Base-by-base conservation (phyloP, 1,284 basidiomycete species). In the Moesziomyces sp. region DNA sequence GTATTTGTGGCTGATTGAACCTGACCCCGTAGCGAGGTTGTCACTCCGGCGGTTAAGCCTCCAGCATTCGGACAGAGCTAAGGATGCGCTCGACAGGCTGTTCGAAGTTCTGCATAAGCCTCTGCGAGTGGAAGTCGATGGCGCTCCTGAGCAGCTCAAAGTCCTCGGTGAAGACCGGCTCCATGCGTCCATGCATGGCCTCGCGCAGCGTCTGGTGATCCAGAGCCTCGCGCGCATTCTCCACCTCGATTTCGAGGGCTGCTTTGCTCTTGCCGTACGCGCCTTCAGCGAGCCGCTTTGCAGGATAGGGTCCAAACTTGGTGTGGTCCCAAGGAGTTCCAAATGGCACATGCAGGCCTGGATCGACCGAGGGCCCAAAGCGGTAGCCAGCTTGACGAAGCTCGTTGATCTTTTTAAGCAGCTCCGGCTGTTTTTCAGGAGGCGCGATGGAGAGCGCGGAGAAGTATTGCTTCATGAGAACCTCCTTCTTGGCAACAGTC, bases 141-240 rank as follows among this genome's bases (percentile, higher is more conserved):
- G 46, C 54, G 24, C 40, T 40, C 26, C 21, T 46, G 23, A 62
- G 13, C 35, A 62, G n/a, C 1, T 13, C 34, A 3, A 52, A 6
- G 48, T 63, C 49, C 19, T 63, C 60, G 44, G 56, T 63, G 23
- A 44, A 63, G 5, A 40, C 48, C 40, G 43, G 35, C n/a, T 30
- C 24, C 19, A 13, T 40, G 6, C 3, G 14, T 16, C 19, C 28
- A 6, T 19, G 23, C 11, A 40, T 21, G 21, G 14, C 35, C 24
- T 52, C 40, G 4, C 21, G 4, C 21, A 26, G 24, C 2, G 13
- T 26, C 43, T 66, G 63, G 3, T 23, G 6, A 21, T 57, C 53
- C n/a, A 53, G 46, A 16, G 64, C 64, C 3, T 49, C 7, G 8
- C n/a, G 10, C 7, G 63, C 63, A n/a, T 66, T 66, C 3, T 49